Percentiles rank a stretch among this genome's conserved stretches.
Conservation (phyloP, 139 green algal species). For the Pseudopediastrum boryanum region DNA sequence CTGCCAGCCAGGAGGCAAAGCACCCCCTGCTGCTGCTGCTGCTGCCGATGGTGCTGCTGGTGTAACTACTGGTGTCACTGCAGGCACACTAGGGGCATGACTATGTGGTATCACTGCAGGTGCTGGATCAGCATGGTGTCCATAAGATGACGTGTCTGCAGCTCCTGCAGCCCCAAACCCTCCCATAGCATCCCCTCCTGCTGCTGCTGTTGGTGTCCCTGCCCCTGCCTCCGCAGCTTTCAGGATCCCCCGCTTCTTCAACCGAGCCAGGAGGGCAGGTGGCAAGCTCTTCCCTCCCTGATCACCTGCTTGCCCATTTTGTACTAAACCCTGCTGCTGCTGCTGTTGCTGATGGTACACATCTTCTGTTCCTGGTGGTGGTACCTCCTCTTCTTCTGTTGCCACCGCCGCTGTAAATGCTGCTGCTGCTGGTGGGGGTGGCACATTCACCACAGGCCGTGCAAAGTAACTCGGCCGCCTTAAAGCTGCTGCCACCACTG, state of each 20-base stretch:
- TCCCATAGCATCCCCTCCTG: not conserved
- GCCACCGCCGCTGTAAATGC: not conserved
- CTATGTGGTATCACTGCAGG: not conserved
- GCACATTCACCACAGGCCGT: constrained; percentile 19
- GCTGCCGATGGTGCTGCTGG: constrained; percentile 17
- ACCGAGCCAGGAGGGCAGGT: constrained; percentile 55
- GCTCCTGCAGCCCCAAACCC: not conserved
- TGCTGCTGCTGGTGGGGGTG: not conserved
- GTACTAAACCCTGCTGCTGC: not conserved
- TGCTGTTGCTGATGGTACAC: constrained; percentile 21
- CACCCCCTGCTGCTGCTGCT: not conserved
- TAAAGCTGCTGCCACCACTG: constrained; percentile 18
- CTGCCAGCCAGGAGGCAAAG: constrained; percentile 70
- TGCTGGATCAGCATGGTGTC: not conserved
- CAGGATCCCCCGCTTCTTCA: constrained; percentile 66
- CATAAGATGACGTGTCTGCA: not conserved
- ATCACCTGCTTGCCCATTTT: not conserved
- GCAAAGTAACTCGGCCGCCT: constrained; percentile 24
- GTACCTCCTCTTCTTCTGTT: constrained; percentile 24
- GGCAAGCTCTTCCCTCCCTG: constrained; percentile 52
- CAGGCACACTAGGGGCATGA: too few relatives aligned
- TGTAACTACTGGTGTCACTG: constrained; percentile 30
- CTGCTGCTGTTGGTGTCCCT: constrained; percentile 13
- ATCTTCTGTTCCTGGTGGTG: constrained; percentile 9
- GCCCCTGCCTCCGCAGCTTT: constrained; percentile 20